Evolutionary conservation across 2,329 filamentous ascomycete species (phyloP).

Genomic region (Dryadomyces quercivorus): DNA sequence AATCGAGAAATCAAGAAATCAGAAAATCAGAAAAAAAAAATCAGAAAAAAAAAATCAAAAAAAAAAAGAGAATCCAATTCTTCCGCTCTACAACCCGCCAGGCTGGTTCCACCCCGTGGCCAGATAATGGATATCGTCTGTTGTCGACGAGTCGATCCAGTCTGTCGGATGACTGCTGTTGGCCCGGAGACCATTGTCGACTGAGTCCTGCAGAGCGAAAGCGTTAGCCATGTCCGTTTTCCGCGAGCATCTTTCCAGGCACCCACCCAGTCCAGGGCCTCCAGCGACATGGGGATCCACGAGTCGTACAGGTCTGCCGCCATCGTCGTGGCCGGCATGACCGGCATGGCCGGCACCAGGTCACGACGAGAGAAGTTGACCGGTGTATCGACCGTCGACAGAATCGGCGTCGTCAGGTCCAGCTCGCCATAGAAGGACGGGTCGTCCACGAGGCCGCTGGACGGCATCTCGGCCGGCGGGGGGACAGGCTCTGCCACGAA

Average conservation of each 20-base stretch:
- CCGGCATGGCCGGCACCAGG: constrained; percentile 4
- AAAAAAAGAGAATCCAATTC: too few relatives aligned
- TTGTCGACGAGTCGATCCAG: constrained; percentile 12
- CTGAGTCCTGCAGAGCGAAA: constrained; percentile 1
- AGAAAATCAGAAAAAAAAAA: too few relatives aligned
- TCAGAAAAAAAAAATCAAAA: too few relatives aligned
- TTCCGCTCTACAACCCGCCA: not conserved
- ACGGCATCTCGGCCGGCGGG: too few relatives aligned
- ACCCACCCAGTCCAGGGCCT: constrained; percentile 12
- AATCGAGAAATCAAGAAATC: too few relatives aligned
- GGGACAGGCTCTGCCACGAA: too few relatives aligned
- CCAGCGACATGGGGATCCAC: constrained; percentile 12
- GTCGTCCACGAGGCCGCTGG: not conserved
- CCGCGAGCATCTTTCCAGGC: too few relatives aligned
- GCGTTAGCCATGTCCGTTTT: not conserved
- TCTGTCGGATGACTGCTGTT: constrained; percentile 6
- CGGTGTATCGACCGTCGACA: not conserved
- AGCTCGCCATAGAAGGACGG: not conserved
- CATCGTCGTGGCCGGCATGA: constrained; percentile 2
- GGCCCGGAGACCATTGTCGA: constrained; percentile 10
- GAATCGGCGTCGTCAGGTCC: not conserved
- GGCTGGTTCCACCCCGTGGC: constrained; percentile 10
- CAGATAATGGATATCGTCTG: constrained; percentile 11
- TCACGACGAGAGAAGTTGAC: constrained; percentile 6
- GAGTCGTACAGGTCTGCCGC: constrained; percentile 5